These are phyloP conservation scores for Eimeria necatrix DNA, from an alignment of 169 alveolate genomes.

Conservation along the genomic window DNA sequence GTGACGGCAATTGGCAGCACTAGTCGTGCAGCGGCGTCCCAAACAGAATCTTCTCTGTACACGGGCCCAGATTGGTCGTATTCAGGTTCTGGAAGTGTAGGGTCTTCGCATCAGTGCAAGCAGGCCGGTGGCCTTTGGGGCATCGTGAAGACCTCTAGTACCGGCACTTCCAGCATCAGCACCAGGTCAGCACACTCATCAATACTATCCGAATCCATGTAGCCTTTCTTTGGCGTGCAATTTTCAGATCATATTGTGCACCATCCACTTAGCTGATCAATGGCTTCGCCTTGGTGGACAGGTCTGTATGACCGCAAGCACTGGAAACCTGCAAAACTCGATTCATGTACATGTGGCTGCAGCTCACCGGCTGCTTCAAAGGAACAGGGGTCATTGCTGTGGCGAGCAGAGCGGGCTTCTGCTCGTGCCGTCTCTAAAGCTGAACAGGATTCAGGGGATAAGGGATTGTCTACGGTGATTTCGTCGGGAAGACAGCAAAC, in stretches of 20 bases:
- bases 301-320: no score
- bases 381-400: not conserved
- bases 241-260: no score
- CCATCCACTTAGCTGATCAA: no score
- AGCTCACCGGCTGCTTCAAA: not conserved
- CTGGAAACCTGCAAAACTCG: not conserved
- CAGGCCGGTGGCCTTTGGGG: not conserved
- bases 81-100: not conserved
- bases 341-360: not conserved
- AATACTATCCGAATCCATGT: no score
- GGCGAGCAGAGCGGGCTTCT: conserved; percentile 9
- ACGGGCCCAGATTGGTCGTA: conserved; percentile 14
- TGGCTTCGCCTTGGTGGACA: no score
- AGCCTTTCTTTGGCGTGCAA: no score
- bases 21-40: not conserved
- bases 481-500: conserved; percentile 35
- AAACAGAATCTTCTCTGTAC: not conserved
- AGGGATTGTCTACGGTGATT: not conserved
- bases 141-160: not conserved
- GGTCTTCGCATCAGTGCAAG: conserved; percentile 9
- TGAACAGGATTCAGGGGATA: not conserved
- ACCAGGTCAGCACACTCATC: not conserved
- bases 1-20: not conserved
- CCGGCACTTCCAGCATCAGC: not conserved
- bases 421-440: conserved; percentile 2